Percentiles rank a stretch among this genome's conserved stretches.
Conservation (phyloP, 768 basidiomycete species). For the Suillus bovinus region DNA sequence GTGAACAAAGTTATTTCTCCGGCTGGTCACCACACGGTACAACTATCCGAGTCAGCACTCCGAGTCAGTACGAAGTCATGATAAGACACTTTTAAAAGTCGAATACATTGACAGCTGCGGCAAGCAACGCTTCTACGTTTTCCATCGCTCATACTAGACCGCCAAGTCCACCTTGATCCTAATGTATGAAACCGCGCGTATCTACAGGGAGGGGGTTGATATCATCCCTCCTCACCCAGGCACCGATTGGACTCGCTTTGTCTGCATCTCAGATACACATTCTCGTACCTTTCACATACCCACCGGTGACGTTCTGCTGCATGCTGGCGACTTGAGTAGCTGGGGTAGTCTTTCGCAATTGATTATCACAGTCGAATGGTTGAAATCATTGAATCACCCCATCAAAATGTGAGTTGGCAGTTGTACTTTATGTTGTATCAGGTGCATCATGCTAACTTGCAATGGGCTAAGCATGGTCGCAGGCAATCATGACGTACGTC, state of each 20-base stretch:
- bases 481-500: slow-evolving; percentile 67
- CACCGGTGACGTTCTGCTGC: slow-evolving; percentile 63
- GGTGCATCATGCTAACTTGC: background rate
- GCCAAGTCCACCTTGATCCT: background rate
- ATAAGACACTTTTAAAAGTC: background rate
- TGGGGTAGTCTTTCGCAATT: slow-evolving; percentile 48
- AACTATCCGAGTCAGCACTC: background rate
- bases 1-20: too few relatives aligned
- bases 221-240: slow-evolving; percentile 32
- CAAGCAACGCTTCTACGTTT: background rate
- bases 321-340: slow-evolving; percentile 64
- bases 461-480: slow-evolving; percentile 52
- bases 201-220: slow-evolving; percentile 9
- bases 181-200: background rate
- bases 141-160: background rate
- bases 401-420: slow-evolving; percentile 52
- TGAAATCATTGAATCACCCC: slow-evolving; percentile 54
- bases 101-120: too few relatives aligned
- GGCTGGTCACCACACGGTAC: too few relatives aligned
- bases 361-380: slow-evolving; percentile 55
- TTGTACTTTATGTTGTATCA: background rate
- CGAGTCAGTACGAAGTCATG: background rate
- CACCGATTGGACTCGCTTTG: slow-evolving; percentile 34
- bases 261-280: slow-evolving; percentile 38
- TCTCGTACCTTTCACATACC: slow-evolving; percentile 47